These are phyloP conservation scores for Phoma sp. DNA, from an alignment of 2,329 filamentous ascomycete genomes.

Conservation along the genomic window DNA sequence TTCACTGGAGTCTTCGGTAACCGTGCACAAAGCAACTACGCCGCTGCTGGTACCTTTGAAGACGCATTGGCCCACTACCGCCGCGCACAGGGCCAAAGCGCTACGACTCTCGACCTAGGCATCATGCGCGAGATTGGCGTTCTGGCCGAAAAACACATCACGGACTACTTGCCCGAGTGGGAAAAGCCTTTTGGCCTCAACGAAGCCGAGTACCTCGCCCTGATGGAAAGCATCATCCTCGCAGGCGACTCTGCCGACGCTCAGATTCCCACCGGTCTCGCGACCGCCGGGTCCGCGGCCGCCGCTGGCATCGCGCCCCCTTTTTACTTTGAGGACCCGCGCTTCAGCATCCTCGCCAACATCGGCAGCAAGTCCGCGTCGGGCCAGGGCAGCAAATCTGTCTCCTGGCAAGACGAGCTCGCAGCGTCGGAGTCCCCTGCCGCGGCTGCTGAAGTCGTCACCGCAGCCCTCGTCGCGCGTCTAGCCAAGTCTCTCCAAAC, in stretches of 20 bases:
- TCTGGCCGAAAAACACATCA: constrained; percentile 18
- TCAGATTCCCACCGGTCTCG: not conserved
- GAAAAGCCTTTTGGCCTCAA: not conserved
- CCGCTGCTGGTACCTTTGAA: constrained; percentile 29
- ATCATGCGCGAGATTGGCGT: constrained; percentile 24
- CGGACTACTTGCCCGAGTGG: not conserved
- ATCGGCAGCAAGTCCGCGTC: not conserved
- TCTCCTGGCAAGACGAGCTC: not conserved
- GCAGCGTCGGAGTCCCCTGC: not conserved
- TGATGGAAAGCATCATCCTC: not conserved
- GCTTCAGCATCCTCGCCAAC: not conserved
- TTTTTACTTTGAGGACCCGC: constrained; percentile 1
- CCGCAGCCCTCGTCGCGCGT: constrained; percentile 19
- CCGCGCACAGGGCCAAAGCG: not conserved
- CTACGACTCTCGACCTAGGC: constrained; percentile 26
- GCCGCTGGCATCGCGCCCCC: not conserved
- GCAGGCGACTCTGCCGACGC: not conserved
- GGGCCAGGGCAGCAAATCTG: not conserved
- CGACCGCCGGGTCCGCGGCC: not conserved
- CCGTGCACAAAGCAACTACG: constrained; percentile 36
- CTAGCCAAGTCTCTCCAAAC: constrained; percentile 25
- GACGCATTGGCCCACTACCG: constrained; percentile 30
- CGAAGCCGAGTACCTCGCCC: not conserved
- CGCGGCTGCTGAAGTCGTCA: not conserved
- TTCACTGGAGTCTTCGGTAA: constrained; percentile 29